Conservation (phyloP, 2,329 filamentous ascomycete species). For the Colletotrichum destructivum region DNA sequence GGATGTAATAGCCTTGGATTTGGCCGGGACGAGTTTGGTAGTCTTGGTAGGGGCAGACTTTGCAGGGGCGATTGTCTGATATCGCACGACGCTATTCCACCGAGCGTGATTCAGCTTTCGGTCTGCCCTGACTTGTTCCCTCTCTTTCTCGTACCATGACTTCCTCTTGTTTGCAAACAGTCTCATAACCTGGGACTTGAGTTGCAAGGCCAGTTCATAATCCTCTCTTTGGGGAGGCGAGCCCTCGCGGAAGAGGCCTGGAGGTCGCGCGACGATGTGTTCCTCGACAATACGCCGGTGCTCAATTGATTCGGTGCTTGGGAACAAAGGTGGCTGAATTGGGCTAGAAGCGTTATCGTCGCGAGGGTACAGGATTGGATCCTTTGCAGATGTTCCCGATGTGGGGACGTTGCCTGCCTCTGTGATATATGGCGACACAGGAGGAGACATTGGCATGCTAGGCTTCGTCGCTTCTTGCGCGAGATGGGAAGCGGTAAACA, state of each 20-base stretch:
- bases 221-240: conserved; percentile 67
- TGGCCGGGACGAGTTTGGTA: conserved; percentile 31
- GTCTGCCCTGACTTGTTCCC: conserved; percentile 64
- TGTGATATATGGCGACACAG: conserved; percentile 67
- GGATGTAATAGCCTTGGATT: conserved; percentile 20
- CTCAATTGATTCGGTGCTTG: conserved; percentile 56
- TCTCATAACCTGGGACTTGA: conserved; percentile 67
- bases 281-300: conserved; percentile 65
- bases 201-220: conserved; percentile 67
- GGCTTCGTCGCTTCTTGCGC: conserved; percentile 48
- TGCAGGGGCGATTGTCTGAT: conserved; percentile 60
- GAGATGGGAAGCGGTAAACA: neutral
- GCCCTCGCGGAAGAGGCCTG: conserved; percentile 58
- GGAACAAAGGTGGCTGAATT: conserved; percentile 67
- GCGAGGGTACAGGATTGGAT: conserved; percentile 72
- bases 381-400: conserved; percentile 56
- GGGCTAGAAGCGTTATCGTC: conserved; percentile 60
- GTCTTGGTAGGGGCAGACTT: conserved; percentile 52
- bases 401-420: conserved; percentile 55
- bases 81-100: conserved; percentile 50
- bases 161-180: conserved; percentile 60
- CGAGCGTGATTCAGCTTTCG: conserved; percentile 55
- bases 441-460: conserved; percentile 68
- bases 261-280: conserved; percentile 63
- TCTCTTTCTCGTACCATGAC: conserved; percentile 67